Evolutionary conservation across 2,329 filamentous ascomycete species (phyloP).

Genomic region (Fusarium sp.): DNA sequence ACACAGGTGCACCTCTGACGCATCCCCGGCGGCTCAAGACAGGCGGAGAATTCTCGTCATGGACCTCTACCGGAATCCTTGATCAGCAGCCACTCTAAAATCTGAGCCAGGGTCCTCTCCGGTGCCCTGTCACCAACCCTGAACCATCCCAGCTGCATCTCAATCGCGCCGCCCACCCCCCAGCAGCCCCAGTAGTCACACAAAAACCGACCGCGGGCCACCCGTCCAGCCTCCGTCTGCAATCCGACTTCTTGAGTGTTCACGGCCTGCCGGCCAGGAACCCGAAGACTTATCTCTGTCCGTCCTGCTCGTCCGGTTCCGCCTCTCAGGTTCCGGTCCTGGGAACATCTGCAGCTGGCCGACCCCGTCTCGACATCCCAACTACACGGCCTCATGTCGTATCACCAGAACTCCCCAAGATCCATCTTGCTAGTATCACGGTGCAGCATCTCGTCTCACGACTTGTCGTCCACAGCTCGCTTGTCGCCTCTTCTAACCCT

Average conservation of each 20-base stretch:
- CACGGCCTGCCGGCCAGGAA: slow-evolving; percentile 49
- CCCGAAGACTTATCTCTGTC: slow-evolving; percentile 48
- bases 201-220: slow-evolving; percentile 65
- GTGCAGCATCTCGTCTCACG: slow-evolving; percentile 68
- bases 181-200: slow-evolving; percentile 62
- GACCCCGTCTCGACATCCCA: slow-evolving; percentile 61
- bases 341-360: slow-evolving; percentile 62
- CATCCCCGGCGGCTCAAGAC: slow-evolving; percentile 44
- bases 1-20: slow-evolving; percentile 43
- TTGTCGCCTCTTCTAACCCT: slow-evolving; percentile 41
- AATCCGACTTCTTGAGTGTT: slow-evolving; percentile 50
- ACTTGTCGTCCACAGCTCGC: slow-evolving; percentile 54
- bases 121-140: slow-evolving; percentile 58
- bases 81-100: slow-evolving; percentile 58
- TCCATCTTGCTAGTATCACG: slow-evolving; percentile 66
- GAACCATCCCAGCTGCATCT: slow-evolving; percentile 61
- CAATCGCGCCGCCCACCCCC: slow-evolving; percentile 57
- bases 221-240: slow-evolving; percentile 54
- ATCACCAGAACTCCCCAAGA: slow-evolving; percentile 62
- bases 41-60: slow-evolving; percentile 58
- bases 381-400: slow-evolving; percentile 66
- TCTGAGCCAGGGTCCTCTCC: slow-evolving; percentile 54
- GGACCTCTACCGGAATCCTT: slow-evolving; percentile 53
- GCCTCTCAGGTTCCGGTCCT: slow-evolving; percentile 52
- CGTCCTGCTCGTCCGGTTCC: slow-evolving; percentile 46